Evolutionary conservation across 352 stramenopile genomes (phyloP).

Genomic region (Blastocystis sp.): DNA sequence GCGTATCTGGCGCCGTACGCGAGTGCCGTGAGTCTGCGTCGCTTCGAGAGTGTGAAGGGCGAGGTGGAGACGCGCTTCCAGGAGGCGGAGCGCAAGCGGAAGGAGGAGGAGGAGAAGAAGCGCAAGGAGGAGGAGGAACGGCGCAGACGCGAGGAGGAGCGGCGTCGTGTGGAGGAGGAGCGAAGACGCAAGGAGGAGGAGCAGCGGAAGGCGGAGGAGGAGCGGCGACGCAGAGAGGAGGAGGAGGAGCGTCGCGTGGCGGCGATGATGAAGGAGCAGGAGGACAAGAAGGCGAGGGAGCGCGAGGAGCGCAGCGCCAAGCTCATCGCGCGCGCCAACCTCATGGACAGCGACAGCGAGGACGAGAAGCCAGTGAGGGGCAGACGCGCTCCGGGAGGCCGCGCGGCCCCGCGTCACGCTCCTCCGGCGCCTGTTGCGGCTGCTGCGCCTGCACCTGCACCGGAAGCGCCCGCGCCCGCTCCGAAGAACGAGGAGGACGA

Average conservation of each 20-base stretch:
- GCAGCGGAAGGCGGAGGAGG: not conserved
- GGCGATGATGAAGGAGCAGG: not conserved
- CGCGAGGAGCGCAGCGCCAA: not conserved
- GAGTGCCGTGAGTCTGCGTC: not conserved
- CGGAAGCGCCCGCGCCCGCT: not conserved
- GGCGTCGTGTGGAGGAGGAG: not conserved
- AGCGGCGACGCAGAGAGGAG: not conserved
- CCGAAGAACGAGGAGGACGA: not conserved
- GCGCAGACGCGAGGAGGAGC: not conserved
- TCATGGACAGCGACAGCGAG: not conserved
- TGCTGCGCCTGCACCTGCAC: not conserved
- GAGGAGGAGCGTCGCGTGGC: not conserved
- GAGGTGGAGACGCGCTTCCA: slow-evolving; percentile 4
- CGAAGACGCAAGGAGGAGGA: not conserved
- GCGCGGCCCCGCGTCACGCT: not conserved
- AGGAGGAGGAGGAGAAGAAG: not conserved
- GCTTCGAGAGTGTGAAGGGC: not conserved
- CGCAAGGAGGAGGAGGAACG: not conserved
- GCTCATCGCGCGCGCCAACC: no score
- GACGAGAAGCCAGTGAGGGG: not conserved
- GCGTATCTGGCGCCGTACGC: not conserved
- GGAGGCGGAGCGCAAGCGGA: not conserved
- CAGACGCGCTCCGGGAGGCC: not conserved
- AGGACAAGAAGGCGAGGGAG: not conserved
- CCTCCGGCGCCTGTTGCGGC: not conserved